Percentiles rank a stretch among this genome's conserved stretches.
phyloP scores from a whole-genome alignment of 768 basidiomycete species.

The Trametes maxima region DNA sequence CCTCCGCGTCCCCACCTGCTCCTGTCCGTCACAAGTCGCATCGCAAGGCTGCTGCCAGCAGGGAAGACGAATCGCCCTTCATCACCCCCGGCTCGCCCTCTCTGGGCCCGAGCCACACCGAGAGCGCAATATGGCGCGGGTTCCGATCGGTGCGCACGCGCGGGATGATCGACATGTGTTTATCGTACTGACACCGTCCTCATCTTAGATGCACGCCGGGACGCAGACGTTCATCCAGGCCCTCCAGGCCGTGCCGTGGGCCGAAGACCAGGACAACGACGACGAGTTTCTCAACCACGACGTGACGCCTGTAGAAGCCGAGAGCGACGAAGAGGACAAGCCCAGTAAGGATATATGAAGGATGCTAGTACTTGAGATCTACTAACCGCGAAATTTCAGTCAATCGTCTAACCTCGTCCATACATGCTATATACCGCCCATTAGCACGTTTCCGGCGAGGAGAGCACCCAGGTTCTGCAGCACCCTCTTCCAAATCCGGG shows the following conservation, averaged over 20 bases:
- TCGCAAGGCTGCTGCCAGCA: neutral
- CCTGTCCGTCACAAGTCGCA: conserved; percentile 1
- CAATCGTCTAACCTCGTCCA: conserved; percentile 73
- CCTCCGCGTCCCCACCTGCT: conserved; percentile 14
- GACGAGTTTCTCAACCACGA: conserved; percentile 55
- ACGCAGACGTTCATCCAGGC: conserved; percentile 91
- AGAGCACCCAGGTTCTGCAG: conserved; percentile 28
- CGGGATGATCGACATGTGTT: conserved; percentile 1
- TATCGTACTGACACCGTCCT: conserved; percentile 15
- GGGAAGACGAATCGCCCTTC: conserved; percentile 61
- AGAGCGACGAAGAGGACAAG: conserved; percentile 68
- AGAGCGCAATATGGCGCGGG: conserved; percentile 57
- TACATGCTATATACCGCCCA: conserved; percentile 85
- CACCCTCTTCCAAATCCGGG: conserved; percentile 24
- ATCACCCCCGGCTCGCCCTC: conserved; percentile 75
- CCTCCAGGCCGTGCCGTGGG: conserved; percentile 82
- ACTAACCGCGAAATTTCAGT: conserved; percentile 30
- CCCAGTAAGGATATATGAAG: conserved; percentile 25
- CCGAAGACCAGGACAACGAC: conserved; percentile 66
- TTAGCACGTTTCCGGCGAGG: conserved; percentile 64
- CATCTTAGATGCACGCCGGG: conserved; percentile 75
- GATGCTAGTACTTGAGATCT: neutral
- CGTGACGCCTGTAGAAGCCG: conserved; percentile 47
- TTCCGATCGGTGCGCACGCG: conserved; percentile 64
- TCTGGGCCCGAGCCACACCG: conserved; percentile 44